A percentile compares a stretch with the other conserved stretches of the same genome.
These are phyloP conservation scores for Aspergillus kassunensis DNA, from an alignment of 495 filamentous ascomycete species.

Conservation along the genomic window DNA sequence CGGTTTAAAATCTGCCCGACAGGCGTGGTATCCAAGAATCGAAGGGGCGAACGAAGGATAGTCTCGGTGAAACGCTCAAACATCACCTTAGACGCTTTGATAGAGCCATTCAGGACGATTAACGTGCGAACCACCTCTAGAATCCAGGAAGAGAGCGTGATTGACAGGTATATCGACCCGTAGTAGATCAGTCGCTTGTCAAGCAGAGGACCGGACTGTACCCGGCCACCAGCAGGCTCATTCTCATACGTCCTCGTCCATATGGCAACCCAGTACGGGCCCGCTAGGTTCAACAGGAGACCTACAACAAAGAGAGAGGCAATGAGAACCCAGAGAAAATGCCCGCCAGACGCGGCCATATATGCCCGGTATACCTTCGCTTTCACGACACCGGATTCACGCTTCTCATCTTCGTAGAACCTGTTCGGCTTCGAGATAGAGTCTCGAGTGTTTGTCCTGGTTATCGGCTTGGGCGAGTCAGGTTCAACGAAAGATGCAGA, in stretches of 20 bases:
- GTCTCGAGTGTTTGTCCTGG: slow-evolving; percentile 8
- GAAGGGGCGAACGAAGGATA: slow-evolving; percentile 64
- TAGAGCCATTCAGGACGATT: slow-evolving; percentile 46
- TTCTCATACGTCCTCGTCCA: slow-evolving; percentile 50
- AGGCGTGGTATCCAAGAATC: slow-evolving; percentile 80
- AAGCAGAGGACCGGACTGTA: neutral
- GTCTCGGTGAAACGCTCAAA: slow-evolving; percentile 61
- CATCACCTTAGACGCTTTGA: slow-evolving; percentile 54
- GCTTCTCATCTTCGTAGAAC: slow-evolving; percentile 70
- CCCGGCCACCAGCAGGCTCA: neutral
- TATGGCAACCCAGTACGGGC: slow-evolving; percentile 61
- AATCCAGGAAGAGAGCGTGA: slow-evolving; percentile 55
- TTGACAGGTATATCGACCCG: slow-evolving; percentile 60
- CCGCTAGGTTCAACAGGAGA: slow-evolving; percentile 25
- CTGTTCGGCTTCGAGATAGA: slow-evolving; percentile 53
- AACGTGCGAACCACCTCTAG: slow-evolving; percentile 55
- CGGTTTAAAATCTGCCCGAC: slow-evolving; percentile 74
- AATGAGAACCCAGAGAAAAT: slow-evolving; percentile 54
- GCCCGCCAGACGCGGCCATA: slow-evolving; percentile 61
- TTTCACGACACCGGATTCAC: slow-evolving; percentile 63
- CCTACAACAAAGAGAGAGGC: slow-evolving; percentile 44
- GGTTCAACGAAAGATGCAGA: neutral
- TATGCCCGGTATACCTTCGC: slow-evolving; percentile 61
- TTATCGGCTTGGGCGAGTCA: neutral
- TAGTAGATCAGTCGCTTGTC: slow-evolving; percentile 51